Conservation (phyloP, 148 eudicot species). For the Chenopodium berlandieri region DNA sequence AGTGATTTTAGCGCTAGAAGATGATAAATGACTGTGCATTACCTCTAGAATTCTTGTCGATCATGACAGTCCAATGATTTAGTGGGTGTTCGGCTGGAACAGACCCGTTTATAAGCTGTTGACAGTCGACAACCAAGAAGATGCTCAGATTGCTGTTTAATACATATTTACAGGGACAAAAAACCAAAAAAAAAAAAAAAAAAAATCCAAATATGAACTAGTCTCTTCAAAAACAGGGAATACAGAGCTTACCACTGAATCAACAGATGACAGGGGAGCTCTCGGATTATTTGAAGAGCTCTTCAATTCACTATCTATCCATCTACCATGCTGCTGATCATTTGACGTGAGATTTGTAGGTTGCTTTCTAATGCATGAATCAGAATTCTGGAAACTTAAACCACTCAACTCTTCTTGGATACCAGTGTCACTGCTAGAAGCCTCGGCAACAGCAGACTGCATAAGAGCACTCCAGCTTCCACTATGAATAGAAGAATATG, state of each 20-base stretch:
- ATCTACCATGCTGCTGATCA: too few relatives aligned
- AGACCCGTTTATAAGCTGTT: background rate
- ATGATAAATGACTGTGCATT: background rate
- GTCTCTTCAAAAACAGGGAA: background rate
- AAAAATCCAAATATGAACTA: background rate
- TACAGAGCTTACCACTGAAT: constrained; percentile 5
- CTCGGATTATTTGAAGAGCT: background rate
- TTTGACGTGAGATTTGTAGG: constrained; percentile 6
- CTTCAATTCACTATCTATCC: too few relatives aligned
- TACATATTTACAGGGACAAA: background rate
- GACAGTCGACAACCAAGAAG: background rate
- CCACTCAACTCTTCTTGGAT: constrained; percentile 71
- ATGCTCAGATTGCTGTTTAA: background rate
- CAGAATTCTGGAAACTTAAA: constrained; percentile 51
- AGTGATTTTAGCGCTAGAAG: background rate
- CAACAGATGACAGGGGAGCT: background rate
- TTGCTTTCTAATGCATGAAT: constrained; percentile 37
- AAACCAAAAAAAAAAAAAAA: background rate
- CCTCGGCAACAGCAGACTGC: constrained; percentile 81
- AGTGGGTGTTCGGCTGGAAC: constrained; percentile 1
- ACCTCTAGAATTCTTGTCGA: background rate
- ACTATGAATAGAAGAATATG: constrained; percentile 52
- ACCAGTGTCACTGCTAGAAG: constrained; percentile 60
- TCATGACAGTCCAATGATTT: background rate
- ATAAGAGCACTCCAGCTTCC: constrained; percentile 87